Evolutionary conservation across 2,329 filamentous ascomycete species (phyloP).

Genomic region (Elsinoe necatrix): DNA sequence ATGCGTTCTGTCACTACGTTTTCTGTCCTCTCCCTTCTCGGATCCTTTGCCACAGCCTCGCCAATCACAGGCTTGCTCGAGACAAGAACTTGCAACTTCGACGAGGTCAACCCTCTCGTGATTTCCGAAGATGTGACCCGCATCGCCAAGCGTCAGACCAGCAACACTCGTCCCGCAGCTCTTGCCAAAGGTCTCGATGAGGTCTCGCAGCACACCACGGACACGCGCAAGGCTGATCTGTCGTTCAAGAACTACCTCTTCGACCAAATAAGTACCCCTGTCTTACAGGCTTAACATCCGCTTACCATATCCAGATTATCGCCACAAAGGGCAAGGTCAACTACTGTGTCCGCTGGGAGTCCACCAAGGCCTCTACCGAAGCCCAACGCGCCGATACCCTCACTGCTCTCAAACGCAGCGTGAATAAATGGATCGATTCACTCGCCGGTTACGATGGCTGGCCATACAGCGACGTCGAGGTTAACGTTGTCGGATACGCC

Average conservation of each 20-base stretch:
- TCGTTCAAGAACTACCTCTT: constrained; percentile 29
- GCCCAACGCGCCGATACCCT: constrained; percentile 34
- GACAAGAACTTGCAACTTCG: constrained; percentile 5
- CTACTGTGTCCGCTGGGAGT: constrained; percentile 42
- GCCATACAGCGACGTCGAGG: constrained; percentile 35
- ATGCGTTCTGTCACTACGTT: constrained; percentile 13
- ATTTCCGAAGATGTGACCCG: constrained; percentile 3
- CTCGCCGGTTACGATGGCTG: constrained; percentile 39
- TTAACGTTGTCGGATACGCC: constrained; percentile 39
- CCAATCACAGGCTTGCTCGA: background rate
- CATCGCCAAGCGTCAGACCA: background rate
- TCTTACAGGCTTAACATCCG: no score
- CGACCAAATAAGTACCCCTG: constrained; percentile 24
- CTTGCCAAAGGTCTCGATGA: constrained; percentile 10
- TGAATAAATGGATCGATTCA: constrained; percentile 37
- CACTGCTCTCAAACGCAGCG: constrained; percentile 29
- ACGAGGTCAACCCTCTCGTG: constrained; percentile 10
- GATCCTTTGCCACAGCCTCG: background rate
- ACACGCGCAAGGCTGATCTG: constrained; percentile 14
- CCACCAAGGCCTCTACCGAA: constrained; percentile 30
- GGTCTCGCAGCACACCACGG: constrained; percentile 11
- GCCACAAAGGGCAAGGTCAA: constrained; percentile 31
- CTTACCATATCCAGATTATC: constrained; percentile 17
- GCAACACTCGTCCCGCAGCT: constrained; percentile 5
- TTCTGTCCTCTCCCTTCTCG: constrained; percentile 4